Percentiles rank a stretch among this genome's conserved stretches.
These are phyloP conservation scores for Physocladia obscura DNA, from an alignment of 192 early-diverging fungal genomes.

Conservation along the genomic window DNA sequence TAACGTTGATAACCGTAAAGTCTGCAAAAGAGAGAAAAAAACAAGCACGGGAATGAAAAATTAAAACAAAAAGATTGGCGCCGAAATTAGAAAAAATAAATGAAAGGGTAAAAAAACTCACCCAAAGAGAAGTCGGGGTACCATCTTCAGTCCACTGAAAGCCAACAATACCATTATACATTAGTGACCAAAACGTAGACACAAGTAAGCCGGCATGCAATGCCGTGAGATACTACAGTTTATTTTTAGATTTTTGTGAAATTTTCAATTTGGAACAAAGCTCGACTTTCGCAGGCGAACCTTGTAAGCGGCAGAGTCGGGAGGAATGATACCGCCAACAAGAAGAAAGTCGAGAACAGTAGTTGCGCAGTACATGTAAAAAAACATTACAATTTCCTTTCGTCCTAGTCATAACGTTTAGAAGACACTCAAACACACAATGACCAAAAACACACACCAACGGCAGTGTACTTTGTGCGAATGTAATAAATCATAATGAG, in stretches of 20 bases:
- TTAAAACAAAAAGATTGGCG: background rate
- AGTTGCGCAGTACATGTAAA: slow-evolving; percentile 89
- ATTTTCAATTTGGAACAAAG: background rate
- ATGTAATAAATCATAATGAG: slow-evolving; percentile 98
- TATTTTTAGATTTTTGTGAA: no score
- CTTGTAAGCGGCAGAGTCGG: slow-evolving; percentile 69
- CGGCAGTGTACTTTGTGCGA: slow-evolving; percentile 96
- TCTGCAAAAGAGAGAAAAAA: slow-evolving; percentile 41
- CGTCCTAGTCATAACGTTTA: slow-evolving; percentile 60
- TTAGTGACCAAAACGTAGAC: slow-evolving; percentile 87
- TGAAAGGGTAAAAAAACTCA: slow-evolving; percentile 51
- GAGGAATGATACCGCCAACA: slow-evolving; percentile 90
- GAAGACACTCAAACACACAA: slow-evolving; percentile 11
- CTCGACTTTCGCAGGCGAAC: slow-evolving; percentile 32
- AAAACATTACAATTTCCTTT: slow-evolving; percentile 98
- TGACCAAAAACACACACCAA: slow-evolving; percentile 61
- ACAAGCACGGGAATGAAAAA: background rate
- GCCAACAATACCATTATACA: slow-evolving; percentile 93
- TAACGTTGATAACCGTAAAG: slow-evolving; percentile 80
- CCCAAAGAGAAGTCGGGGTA: slow-evolving; percentile 90
- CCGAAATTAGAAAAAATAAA: background rate
- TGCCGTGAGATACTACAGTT: slow-evolving; percentile 76
- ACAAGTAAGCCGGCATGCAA: slow-evolving; percentile 78
- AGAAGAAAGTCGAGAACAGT: slow-evolving; percentile 86
- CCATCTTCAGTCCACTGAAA: slow-evolving; percentile 98